Base-by-base conservation (phyloP, 768 basidiomycete species). In the Termitomyces sp. region DNA sequence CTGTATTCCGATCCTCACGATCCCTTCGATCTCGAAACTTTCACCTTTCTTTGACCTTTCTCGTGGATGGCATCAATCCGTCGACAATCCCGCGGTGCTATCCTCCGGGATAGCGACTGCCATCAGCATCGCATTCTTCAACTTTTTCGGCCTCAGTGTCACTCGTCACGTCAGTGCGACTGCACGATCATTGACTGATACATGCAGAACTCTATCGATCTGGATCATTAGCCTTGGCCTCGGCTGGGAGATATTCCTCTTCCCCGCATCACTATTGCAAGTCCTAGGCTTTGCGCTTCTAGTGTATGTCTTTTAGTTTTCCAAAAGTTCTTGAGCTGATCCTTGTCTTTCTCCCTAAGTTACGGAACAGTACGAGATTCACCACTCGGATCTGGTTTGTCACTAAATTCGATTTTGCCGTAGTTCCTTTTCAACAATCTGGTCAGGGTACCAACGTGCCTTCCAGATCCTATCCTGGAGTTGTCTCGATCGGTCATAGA, bases 161-260 rank as follows among this genome's bases (percentile, higher is more conserved):
- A 96, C 95, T 18, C 82, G 87, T 61, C 88, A 92, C 69, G 91
- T 98, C 59, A 93, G 90, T 71, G 95, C 96, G 32, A 97, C 95
- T 1, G 92, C 92, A 15, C 85, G 96, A 63, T 90, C 89, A 58
- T 79, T 97, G 58, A 91, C 94, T 36, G 97, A 98, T 73, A 95
- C 95, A 5, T 97, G 94, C 77, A 83, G 96, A 66, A 98, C 96
- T 1, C 80, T 98, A 54, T 84, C 85, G n/a, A 98, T 99, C 71
- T 99, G 97, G 97, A 76, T 96, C 65, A 78, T 98, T 69, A 94
- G 92, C 69, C 80, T 97, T 52, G 87, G 82, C 0, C 75, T 97
- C 28, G 94, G 95, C 3, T 97, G 95, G 96, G 96, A 98, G 75
- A 81, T 79, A 61, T 78, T 98, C 40, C 65, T 92, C 20, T 92